Base-by-base conservation (phyloP, 140 eudicot species). In the Bidens hawaiensis region DNA sequence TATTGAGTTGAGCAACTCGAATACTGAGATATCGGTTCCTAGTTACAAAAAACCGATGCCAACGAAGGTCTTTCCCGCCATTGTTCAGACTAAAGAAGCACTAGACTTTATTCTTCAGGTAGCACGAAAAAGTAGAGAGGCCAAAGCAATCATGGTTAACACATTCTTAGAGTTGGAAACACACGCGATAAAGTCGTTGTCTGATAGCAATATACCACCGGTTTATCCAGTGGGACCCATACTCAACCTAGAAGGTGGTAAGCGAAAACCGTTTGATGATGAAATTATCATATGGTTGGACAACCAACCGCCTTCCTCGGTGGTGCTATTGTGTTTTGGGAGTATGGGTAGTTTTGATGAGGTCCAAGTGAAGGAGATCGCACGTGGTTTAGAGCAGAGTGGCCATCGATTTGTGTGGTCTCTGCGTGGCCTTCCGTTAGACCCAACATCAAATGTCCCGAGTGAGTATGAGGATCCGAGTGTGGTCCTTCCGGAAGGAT, bases 321-420 rank as follows among this genome's bases (percentile, higher is more conserved):
- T 81, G 8, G 81, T 81, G 21, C 74, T 73, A 42, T 48, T 81
- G 13, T 81, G 83, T 60, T 81, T 81, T 28, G 87, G 87, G 50
- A 73, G n/a, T n/a, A n/a, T n/a, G n/a, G n/a, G n/a, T n/a, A n/a
- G n/a, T n/a, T n/a, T n/a, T n/a, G n/a, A n/a, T n/a, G n/a, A n/a
- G n/a, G n/a, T n/a, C n/a, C n/a, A n/a, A n/a, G n/a, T n/a, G n/a
- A n/a, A n/a, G n/a, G n/a, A n/a, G n/a, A n/a, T n/a, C n/a, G n/a
- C n/a, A n/a, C n/a, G n/a, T n/a, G n/a, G n/a, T n/a, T n/a, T n/a
- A n/a, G n/a, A n/a, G n/a, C n/a, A n/a, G n/a, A n/a, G n/a, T n/a
- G n/a, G n/a, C n/a, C n/a, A n/a, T n/a, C n/a, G n/a, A n/a, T n/a
- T n/a, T n/a, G n/a, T n/a, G n/a, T n/a, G n/a, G n/a, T n/a, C n/a